Conservation (phyloP, 345 rosid species). For the Pseudoturritis turrita region DNA sequence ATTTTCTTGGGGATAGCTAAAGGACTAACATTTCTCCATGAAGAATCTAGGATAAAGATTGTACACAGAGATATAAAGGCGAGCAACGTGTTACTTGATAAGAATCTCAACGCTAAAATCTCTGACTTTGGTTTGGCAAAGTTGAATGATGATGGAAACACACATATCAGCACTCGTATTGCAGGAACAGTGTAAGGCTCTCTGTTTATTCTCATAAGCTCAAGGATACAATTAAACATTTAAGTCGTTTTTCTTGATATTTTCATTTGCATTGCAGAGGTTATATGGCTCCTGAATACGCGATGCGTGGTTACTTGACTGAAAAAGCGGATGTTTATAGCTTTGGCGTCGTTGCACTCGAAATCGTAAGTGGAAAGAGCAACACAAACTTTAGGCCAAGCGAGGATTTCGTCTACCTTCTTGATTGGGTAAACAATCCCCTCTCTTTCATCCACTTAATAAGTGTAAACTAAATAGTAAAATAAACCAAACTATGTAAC, state of each 20-base stretch:
- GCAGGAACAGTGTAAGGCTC: constrained; percentile 83
- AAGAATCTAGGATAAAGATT: constrained; percentile 75
- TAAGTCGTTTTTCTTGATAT: constrained; percentile 4
- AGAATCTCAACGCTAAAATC: constrained; percentile 75
- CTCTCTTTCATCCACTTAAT: neutral
- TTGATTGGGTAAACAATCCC: constrained; percentile 58
- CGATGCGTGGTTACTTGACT: constrained; percentile 82
- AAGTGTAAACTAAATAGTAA: neutral
- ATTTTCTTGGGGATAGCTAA: constrained; percentile 70
- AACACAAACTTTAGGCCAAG: constrained; percentile 71
- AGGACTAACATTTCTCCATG: constrained; percentile 81
- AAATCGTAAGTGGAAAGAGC: constrained; percentile 61
- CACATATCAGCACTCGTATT: constrained; percentile 82
- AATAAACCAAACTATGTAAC: neutral
- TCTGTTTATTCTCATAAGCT: neutral
- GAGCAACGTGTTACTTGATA: constrained; percentile 83
- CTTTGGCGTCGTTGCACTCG: constrained; percentile 36
- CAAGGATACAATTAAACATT: neutral
- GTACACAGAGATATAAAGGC: constrained; percentile 95
- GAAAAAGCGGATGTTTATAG: constrained; percentile 45
- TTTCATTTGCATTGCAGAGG: constrained; percentile 14
- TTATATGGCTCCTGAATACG: constrained; percentile 73
- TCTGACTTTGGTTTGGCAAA: constrained; percentile 93
- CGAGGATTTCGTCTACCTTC: constrained; percentile 75
- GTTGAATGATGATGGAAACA: constrained; percentile 71